Base-by-base conservation (phyloP, 257 asterid species). In the Paraleonurus japonicus region DNA sequence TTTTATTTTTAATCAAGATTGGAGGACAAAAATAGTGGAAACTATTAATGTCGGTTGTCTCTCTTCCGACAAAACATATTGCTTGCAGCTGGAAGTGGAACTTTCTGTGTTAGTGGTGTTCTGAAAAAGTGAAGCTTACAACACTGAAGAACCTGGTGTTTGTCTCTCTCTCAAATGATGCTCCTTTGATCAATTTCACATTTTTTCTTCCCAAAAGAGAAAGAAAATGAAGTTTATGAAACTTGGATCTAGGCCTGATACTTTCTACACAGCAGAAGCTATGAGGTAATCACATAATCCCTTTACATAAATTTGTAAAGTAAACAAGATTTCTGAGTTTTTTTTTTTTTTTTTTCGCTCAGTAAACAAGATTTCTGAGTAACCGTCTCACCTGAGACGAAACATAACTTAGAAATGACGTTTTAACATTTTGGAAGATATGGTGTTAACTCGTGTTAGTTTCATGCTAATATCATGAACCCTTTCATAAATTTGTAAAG, bases 241-340 rank as follows among this genome's bases (percentile, higher is more conserved):
- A 76, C 88, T 85, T 45, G 88, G 92, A 74, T 78, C 85, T 76
- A 78, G 84, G 4, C 85, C 90, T 33, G 89, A 87, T 73, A 82
- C 90, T 73, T 87, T 87, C 85, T 81, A 75, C 64, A 75, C 89
- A n/a, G 77, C 84, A 70, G 88, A 87, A 30, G 57, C 84, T 62
- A 79, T 78, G 2, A 84, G 95, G 95, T 86, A 78, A 72, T n/a
- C 43, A 0, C 2, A 30, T 3, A 0, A 16, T 8, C 10, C 28
- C 71, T 41, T 47, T 37, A 60, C n/a, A 26, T 71, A 50, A 57
- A 35, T 53, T 9, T 61, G 23, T 59, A 8, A n/a, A n/a, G 7
- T 47, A 60, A 66, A 23, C 28, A 41, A 24, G 26, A 15, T n/a
- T n/a, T n/a, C n/a, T n/a, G n/a, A n/a, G n/a, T n/a, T n/a, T n/a